Conservation (phyloP, 2,329 filamentous ascomycete genomes). For the Fusarium fracticaudum region DNA sequence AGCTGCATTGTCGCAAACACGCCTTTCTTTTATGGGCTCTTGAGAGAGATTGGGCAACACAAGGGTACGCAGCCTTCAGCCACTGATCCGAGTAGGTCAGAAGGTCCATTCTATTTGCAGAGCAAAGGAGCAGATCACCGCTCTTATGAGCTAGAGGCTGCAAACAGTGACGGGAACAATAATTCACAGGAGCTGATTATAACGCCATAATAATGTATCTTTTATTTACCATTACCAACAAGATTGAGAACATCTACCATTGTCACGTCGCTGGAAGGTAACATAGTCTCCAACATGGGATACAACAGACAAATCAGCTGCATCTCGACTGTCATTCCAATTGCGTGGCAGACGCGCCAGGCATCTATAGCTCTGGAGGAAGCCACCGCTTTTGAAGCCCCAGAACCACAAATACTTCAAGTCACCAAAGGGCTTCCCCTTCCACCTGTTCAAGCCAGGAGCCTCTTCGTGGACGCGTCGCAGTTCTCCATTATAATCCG, state of each 20-base stretch:
- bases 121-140: neutral
- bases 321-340: rapidly evolving
- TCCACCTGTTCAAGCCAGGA: too few species aligned
- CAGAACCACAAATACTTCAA: neutral
- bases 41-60: neutral
- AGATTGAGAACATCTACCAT: too few species aligned
- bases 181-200: neutral
- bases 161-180: neutral
- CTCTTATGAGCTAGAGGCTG: neutral
- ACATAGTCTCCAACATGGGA: too few species aligned
- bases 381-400: too few species aligned
- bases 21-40: neutral
- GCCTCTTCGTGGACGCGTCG: neutral
- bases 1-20: neutral
- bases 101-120: neutral
- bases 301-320: neutral
- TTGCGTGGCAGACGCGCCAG: neutral
- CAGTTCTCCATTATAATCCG: neutral
- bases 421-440: neutral
- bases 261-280: too few species aligned
- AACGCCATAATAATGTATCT: neutral
- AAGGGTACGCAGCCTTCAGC: neutral
- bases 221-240: too few species aligned
- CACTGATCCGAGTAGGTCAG: neutral
- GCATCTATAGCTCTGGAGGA: too few species aligned